Evolutionary conservation across 805 yeast species (phyloP), one percentile per base, ranked within the genome.

Genomic region (Blastobotrys chiropterorum): DNA sequence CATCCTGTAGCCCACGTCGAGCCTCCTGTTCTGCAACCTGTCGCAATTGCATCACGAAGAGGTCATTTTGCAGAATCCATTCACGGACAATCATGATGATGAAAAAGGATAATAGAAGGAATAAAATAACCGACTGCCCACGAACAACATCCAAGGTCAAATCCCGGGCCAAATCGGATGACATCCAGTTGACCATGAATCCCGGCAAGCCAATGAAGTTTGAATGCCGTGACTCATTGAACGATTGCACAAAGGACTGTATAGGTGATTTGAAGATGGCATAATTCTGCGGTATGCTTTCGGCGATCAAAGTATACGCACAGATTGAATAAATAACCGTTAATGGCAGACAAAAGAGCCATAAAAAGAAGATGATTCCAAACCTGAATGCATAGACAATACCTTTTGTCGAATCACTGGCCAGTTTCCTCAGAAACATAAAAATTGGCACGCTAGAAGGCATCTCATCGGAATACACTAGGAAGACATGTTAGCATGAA

Each of bases 391-490:
- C 55, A 4, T 62, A 52, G 2, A 56, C 44, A 4, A 59, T 7
- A 26, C 57, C 46, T 16, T 49, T n/a, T 11, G 51, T 52, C 3
- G 53, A 17, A 40, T 55, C 62, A 2, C 58, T 48, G 6, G 66
- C 44, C 5, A 77, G 58, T 45, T 76, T 78, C 42, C 59, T 60
- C 53, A 79, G 43, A 14, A 86, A 66, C 42, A 82, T 65, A 1
- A 59, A 53, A 1, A 79, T 8, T 0, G 96, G 95, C 20, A 86
- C 77, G 21, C 69, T 65, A 6, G 66, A 68, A 1, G 95, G 94
- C 81, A 85, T 84, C 46, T 79, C 67, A 2, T 77, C 80, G 47
- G 77, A 78, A 64, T 84, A 86, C 1, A 81, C 75, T 20, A 6
- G 11, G 34, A 5, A 26, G 8, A 26, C 34, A 26, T 26, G 34